Conservation (phyloP, 345 rosid genomes). For the Citrus unshiu region DNA sequence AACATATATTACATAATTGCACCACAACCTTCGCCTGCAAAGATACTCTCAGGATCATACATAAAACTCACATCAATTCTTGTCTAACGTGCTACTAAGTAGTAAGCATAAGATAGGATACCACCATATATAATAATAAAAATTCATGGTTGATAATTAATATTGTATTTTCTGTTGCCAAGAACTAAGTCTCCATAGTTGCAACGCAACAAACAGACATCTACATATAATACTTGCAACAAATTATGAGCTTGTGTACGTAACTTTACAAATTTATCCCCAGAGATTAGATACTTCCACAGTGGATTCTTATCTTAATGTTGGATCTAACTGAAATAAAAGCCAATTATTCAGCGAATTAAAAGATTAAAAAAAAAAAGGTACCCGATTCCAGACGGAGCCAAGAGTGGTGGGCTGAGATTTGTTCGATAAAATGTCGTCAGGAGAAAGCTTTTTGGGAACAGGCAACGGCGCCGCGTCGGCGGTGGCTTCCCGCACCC, state of each 20-base stretch:
- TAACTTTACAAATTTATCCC: not conserved
- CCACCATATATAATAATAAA: too few relatives aligned
- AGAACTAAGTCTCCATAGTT: too few relatives aligned
- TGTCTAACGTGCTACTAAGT: too few relatives aligned
- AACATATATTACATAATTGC: not conserved
- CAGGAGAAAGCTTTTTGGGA: constrained; percentile 53
- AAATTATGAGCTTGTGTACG: not conserved
- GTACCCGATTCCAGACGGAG: constrained; percentile 82
- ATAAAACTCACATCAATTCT: not conserved
- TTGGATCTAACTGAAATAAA: not conserved
- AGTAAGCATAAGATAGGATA: too few relatives aligned
- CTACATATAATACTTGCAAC: not conserved
- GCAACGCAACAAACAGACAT: too few relatives aligned
- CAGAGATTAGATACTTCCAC: not conserved
- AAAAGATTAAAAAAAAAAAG: not conserved
- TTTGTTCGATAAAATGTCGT: constrained; percentile 30
- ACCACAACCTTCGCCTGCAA: not conserved
- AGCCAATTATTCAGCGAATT: not conserved
- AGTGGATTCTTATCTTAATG: not conserved
- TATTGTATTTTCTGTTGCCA: too few relatives aligned
- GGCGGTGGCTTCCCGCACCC: constrained; percentile 69
- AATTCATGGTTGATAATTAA: not conserved
- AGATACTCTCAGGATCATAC: not conserved
- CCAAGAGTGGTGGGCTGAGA: constrained; percentile 50
- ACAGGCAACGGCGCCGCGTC: constrained; percentile 85